Base-by-base conservation (phyloP, 805 yeast species). In the Tetrapisispora iriomotensis region DNA sequence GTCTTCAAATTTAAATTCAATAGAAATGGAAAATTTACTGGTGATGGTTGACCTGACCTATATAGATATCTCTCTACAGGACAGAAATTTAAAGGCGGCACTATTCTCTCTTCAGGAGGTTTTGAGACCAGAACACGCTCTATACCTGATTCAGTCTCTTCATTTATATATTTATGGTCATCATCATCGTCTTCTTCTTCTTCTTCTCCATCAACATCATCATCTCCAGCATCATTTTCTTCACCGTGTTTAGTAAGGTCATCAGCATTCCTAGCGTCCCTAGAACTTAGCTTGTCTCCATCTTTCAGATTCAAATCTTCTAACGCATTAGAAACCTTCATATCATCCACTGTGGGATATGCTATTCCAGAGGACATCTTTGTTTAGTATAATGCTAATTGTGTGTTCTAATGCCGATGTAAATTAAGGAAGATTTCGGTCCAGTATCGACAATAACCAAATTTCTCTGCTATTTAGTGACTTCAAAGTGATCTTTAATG, bases 11-110 rank as follows among this genome's bases (percentile, higher is more conserved):
- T 70, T 44, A 90, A 67, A 47, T 82, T 81, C 43, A 77, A 70
- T 25, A 92, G 61, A 55, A 90, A 92, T 36, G 90, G 80, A 61
- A 88, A 88, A 59, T 87, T 92, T 41, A 90, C 79, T n/a, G 87
- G 80, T 12, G 94, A 78, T 13, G 98, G 98, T 60, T 87, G 96
- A 0, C 97, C 97, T 12, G 92, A 79, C 28, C 98, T 67, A 61
- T 88, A 90, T 34, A 90, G 65, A 45, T 80, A 77, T 36, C 79
- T 71, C 55, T 92, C 97, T 12, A 92, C 97, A 1, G 97, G 96
- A 47, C 96, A 82, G 59, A 90, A 90, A 62, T 92, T 92, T 47
- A 88, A 64, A 0, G 98, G 98, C 3, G 98, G 98, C 3, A 92
- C 88, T 19, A 85, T 79, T 33, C 86, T 64, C 46, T 74, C 63